A percentile compares a stretch with the other conserved stretches of the same genome.
These are phyloP conservation scores for Candida sakaeoensis DNA, from an alignment of 805 yeast genomes.

Conservation along the genomic window DNA sequence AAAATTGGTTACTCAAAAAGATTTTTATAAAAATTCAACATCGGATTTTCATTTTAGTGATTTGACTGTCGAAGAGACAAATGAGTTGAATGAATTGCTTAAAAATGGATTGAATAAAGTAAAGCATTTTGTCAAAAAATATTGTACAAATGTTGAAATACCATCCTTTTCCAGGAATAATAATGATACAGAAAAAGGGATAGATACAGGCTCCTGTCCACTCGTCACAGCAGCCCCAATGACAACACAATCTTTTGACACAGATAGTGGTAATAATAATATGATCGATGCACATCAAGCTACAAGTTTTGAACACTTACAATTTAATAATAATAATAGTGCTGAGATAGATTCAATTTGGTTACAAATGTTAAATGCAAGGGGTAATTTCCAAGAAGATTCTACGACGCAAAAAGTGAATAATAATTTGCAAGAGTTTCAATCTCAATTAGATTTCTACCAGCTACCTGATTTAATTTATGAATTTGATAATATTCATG, in stretches of 20 bases:
- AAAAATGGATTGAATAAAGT: conserved; percentile 3
- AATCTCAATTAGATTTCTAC: not conserved
- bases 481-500: not conserved
- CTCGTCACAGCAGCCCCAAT: not conserved
- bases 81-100: conserved; percentile 7
- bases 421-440: not conserved
- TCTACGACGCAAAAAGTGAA: not conserved
- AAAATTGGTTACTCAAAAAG: conserved; percentile 28
- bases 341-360: conserved; percentile 27
- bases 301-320: conserved; percentile 14
- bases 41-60: conserved; percentile 3
- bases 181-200: not conserved
- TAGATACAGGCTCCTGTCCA: not conserved
- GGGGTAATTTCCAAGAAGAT: not conserved
- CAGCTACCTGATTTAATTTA: not conserved
- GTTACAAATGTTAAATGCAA: conserved; percentile 23
- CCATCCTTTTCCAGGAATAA: conserved; percentile 3
- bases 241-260: too few species aligned
- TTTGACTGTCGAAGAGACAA: conserved; percentile 7
- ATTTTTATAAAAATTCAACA: conserved; percentile 14
- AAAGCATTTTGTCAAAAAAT: conserved; percentile 1
- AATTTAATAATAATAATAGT: conserved; percentile 16
- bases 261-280: too few species aligned
- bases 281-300: not conserved
- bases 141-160: conserved; percentile 8